A percentile compares a stretch with the other conserved stretches of the same genome.
Evolutionary conservation across 140 eudicot genomes (phyloP).

Genomic region (Cichorium intybus): DNA sequence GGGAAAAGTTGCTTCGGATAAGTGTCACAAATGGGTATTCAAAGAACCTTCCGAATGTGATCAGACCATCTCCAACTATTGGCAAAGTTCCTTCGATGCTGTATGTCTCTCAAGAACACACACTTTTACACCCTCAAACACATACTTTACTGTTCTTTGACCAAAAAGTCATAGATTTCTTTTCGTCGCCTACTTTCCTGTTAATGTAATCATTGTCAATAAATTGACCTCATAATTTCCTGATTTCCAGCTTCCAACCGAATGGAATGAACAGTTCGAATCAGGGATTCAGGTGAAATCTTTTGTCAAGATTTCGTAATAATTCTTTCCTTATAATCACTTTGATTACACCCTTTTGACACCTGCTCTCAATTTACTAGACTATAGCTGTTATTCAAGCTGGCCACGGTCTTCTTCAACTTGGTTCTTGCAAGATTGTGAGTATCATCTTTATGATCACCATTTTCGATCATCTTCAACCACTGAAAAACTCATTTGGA

Average conservation of each 20-base stretch:
- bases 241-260: constrained; percentile 78
- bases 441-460: constrained; percentile 28
- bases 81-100: constrained; percentile 99
- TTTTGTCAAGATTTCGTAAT: background rate
- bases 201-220: constrained; percentile 6
- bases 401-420: constrained; percentile 97
- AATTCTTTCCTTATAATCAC: background rate
- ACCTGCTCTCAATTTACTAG: constrained; percentile 26
- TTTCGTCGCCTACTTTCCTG: background rate
- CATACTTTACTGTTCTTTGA: constrained; percentile 18
- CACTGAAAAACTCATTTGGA: background rate
- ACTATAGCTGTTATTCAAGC: constrained; percentile 99
- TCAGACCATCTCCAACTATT: constrained; percentile 87
- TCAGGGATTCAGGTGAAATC: constrained; percentile 80
- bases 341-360: constrained; percentile 8
- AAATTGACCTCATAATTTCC: constrained; percentile 7
- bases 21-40: constrained; percentile 99
- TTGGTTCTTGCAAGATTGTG: constrained; percentile 98
- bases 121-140: constrained; percentile 18
- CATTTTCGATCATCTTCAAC: background rate
- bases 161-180: background rate
- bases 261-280: constrained; percentile 98
- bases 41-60: constrained; percentile 97
- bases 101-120: constrained; percentile 50
- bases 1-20: constrained; percentile 99